Conservation (phyloP, 176 grass and related monocot genomes). For the Miscanthus lutarioriparius region DNA sequence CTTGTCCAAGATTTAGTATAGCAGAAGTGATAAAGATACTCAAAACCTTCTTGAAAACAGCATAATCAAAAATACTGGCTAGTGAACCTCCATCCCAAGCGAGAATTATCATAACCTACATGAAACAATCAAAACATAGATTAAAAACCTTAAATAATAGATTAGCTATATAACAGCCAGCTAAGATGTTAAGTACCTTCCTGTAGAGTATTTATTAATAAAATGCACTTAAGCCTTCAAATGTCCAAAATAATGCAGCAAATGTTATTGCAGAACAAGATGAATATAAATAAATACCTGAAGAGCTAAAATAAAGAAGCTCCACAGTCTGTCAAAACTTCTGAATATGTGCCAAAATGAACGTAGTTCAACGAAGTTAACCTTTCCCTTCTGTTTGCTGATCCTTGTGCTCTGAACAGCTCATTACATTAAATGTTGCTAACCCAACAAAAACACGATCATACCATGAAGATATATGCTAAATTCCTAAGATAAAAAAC, state of each 20-base stretch:
- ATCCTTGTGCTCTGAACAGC: slow-evolving; percentile 49
- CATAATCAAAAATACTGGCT: slow-evolving; percentile 64
- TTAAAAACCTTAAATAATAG: slow-evolving; percentile 24
- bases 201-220: slow-evolving; percentile 7
- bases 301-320: slow-evolving; percentile 85
- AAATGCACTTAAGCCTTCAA: slow-evolving; percentile 23
- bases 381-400: slow-evolving; percentile 71
- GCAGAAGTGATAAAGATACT: slow-evolving; percentile 96
- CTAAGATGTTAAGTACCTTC: slow-evolving; percentile 23
- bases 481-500: background rate
- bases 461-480: background rate
- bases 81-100: slow-evolving; percentile 84
- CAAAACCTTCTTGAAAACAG: slow-evolving; percentile 65
- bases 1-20: slow-evolving; percentile 84
- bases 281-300: slow-evolving; percentile 55
- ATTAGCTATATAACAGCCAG: slow-evolving; percentile 16
- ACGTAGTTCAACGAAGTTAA: slow-evolving; percentile 95
- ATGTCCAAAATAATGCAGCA: slow-evolving; percentile 16
- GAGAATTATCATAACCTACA: slow-evolving; percentile 94
- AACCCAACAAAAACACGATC: background rate
- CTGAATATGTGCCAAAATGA: slow-evolving; percentile 98
- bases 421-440: slow-evolving; percentile 22
- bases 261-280: background rate
- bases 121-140: slow-evolving; percentile 17
- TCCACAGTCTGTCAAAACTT: slow-evolving; percentile 98